Evolutionary conservation across 768 basidiomycete genomes (phyloP), one percentile per base, ranked within the genome.

Genomic region (Cystobasidium tubakii): DNA sequence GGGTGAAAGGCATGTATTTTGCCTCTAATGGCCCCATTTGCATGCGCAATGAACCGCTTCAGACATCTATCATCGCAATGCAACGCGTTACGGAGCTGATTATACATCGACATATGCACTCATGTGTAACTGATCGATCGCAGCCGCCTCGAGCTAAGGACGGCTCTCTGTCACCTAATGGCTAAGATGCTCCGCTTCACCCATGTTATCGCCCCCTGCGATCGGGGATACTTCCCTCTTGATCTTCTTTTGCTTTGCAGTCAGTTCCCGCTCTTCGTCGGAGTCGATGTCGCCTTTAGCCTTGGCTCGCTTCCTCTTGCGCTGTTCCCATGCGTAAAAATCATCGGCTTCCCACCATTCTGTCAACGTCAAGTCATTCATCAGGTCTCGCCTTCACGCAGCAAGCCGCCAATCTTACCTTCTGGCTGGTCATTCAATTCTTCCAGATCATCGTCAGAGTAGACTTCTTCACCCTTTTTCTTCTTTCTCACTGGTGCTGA

Each of bases 271-370:
- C 55, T 71, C 69, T 9, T 60, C 55, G 34, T 71, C 69, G 15
- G 54, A 57, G 34, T 71, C 69, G 9, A 71, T 31, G 27, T 71
- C 69, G 3, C 69, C 69, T 27, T 44, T 55, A 19, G 31, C 29
- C 42, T 71, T 71, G 21, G 69, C 69, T 10, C 69, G 69, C 69
- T 71, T 71, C 13, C 69, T 53, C 55, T 71, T 71, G 31, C 69
- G 69, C 34, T 55, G 53, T 39, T 71, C 69, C 69, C 69, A 71
- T 9, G 69, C 69, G 36, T 71, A 62, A 44, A 34, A 71, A n/a
- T 71, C 69, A 19, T 71, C 69, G 7, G 25, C 54, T 19, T 71
- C 69, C 69, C 69, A 71, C 69, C 69, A 71, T 33, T 71, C 69
- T 67, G 29, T 54, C 1, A 27, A 7, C 33, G 23, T 6, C 7